These are phyloP conservation scores for Myxozyma nipponensis DNA, from an alignment of 805 yeast genomes.

Conservation along the genomic window DNA sequence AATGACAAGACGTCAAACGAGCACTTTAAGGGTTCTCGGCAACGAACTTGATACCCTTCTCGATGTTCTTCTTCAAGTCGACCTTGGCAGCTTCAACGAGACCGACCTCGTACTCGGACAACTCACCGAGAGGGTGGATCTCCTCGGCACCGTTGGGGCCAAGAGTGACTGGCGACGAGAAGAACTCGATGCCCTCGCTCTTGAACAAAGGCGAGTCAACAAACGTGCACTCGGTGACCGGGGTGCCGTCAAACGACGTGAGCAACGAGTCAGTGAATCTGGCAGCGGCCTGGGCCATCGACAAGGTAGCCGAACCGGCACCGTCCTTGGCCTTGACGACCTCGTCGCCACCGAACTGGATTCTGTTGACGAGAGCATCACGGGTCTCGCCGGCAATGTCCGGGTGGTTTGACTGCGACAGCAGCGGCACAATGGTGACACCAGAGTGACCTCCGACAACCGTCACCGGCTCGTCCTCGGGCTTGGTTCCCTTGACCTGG, in stretches of 20 bases:
- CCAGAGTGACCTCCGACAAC: conserved; percentile 99
- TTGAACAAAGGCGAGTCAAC: conserved; percentile 73
- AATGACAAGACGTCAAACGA: background rate
- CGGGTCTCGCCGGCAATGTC: conserved; percentile 55
- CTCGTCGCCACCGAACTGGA: conserved; percentile 96
- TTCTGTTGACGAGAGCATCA: conserved; percentile 71
- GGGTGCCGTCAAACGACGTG: conserved; percentile 42
- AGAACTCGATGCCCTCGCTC: conserved; percentile 91
- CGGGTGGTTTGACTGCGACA: conserved; percentile 75
- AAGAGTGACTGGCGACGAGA: conserved; percentile 89
- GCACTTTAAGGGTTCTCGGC: conserved; percentile 36
- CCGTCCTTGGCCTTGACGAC: conserved; percentile 92
- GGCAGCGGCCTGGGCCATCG: conserved; percentile 71
- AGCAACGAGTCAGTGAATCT: conserved; percentile 60
- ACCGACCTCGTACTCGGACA: conserved; percentile 76
- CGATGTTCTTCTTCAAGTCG: conserved; percentile 84
- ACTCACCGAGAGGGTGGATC: conserved; percentile 62
- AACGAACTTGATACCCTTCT: conserved; percentile 89
- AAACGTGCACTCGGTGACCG: conserved; percentile 53
- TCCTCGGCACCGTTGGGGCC: conserved; percentile 74
- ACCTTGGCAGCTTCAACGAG: conserved; percentile 80
- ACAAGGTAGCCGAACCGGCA: conserved; percentile 88
- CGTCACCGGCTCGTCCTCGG: conserved; percentile 68
- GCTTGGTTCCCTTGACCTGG: conserved; percentile 64
- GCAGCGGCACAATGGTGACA: conserved; percentile 88